A percentile compares a stretch with the other conserved stretches of the same genome.
phyloP scores from a whole-genome alignment of 1,139 yeast species.

The Kodamaea sp. region DNA sequence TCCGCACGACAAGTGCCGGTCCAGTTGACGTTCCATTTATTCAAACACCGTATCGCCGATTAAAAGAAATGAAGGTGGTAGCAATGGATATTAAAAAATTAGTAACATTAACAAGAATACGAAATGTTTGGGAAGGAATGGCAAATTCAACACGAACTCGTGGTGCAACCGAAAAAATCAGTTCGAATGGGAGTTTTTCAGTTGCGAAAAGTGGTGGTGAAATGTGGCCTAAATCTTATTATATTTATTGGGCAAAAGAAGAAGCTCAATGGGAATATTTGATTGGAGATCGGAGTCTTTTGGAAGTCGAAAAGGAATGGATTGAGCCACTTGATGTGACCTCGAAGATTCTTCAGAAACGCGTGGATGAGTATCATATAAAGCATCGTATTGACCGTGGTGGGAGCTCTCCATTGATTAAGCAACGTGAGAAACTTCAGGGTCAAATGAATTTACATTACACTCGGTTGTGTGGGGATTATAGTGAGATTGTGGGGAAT shows the following conservation, averaged over 20 bases:
- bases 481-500: conserved; percentile 13
- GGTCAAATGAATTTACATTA: conserved; percentile 23
- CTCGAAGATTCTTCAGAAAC: conserved; percentile 14
- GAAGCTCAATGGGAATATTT: conserved; percentile 40
- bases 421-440: conserved; percentile 22
- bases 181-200: conserved; percentile 26
- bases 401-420: conserved; percentile 14
- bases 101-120: conserved; percentile 22
- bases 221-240: conserved; percentile 28
- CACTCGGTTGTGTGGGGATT: conserved; percentile 17
- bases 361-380: conserved; percentile 13
- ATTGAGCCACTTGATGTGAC: conserved; percentile 20
- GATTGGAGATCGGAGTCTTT: conserved; percentile 6
- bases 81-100: conserved; percentile 34
- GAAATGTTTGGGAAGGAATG: conserved; percentile 25
- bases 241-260: conserved; percentile 25
- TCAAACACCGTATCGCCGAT: conserved; percentile 24
- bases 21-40: conserved; percentile 29
- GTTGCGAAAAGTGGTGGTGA: conserved; percentile 29
- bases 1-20: conserved; percentile 32
- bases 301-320: conserved; percentile 20
- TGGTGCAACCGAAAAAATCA: conserved; percentile 9
- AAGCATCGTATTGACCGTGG: conserved; percentile 17
- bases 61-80: conserved; percentile 20
- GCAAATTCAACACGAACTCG: no score